Base-by-base conservation (phyloP, 1,139 yeast genomes). In the Blastobotrys ciferrii region DNA sequence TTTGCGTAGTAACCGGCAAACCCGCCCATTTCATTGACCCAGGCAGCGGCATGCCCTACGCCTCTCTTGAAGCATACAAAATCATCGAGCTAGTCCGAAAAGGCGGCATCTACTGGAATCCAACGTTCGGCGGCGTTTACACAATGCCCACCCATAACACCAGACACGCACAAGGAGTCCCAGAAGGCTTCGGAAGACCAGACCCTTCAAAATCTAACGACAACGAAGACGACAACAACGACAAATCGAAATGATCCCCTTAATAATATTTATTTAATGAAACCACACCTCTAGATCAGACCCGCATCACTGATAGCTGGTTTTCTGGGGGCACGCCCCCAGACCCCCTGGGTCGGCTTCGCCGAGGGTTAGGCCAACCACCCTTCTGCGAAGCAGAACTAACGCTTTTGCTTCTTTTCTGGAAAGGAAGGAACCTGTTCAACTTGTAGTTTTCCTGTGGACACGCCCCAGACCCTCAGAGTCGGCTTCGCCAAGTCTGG, bases 21-120 rank as follows among this genome's bases (percentile, higher is more conserved):
- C 84, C 83, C 48, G 95, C 94, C 32, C 78, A 81, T 62, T 91
- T 87, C 66, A 84, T 87, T 57, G 97, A 91, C 69, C 97, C 97
- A 0, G 76, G 80, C 39, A 81, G 85, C 33, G 95, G 62, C 42
- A 78, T 89, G 46, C 95, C 96, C 1, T 91, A 91, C 66, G 78
- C 85, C 47, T 84, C 84, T 52, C 87, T 87, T 55, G 94, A 85
- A 45, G 84, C 92, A 7, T 87, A 84, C 63, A 82, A 78, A 56
- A 73, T 83, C 33, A 75, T 89, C 56, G 83, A 85, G 59, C 76
- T 76, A 32, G 76, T 87, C 25, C 86, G 83, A 56, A 80, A 76
- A 45, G 87, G 88, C 2, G 73, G 70, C 44, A 77, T 78, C 45
- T 80, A 81, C 15, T 91, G 97, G 97, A 75, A 77, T 56, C 82